A percentile compares a stretch with the other conserved stretches of the same genome.
phyloP scores from a whole-genome alignment of 805 yeast species.

The Suhomyces prunicola region DNA sequence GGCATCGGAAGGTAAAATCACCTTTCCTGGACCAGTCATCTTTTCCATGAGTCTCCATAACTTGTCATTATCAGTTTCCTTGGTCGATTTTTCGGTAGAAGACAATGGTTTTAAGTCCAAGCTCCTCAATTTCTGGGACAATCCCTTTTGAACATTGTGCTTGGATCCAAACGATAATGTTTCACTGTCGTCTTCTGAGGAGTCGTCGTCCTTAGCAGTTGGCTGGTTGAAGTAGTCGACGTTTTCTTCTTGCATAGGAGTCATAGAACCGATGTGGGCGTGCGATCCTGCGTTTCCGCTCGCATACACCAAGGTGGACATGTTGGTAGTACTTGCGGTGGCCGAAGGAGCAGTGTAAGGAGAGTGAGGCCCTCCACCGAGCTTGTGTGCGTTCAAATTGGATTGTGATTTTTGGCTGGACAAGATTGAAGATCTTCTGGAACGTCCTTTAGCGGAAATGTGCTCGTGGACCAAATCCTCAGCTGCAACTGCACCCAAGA shows the following conservation, averaged over 20 bases:
- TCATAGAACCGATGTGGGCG: constrained; percentile 30
- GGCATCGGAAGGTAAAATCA: constrained; percentile 61
- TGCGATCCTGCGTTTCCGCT: constrained; percentile 25
- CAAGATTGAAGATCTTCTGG: constrained; percentile 34
- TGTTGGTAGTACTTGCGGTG: constrained; percentile 63
- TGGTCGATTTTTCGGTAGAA: constrained; percentile 16
- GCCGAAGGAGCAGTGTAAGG: constrained; percentile 82
- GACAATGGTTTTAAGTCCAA: constrained; percentile 41
- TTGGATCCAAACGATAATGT: constrained; percentile 61
- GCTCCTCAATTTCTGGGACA: constrained; percentile 42
- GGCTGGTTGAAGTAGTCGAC: constrained; percentile 40
- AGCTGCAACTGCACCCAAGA: constrained; percentile 93
- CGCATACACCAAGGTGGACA: constrained; percentile 47
- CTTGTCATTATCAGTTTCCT: constrained; percentile 45
- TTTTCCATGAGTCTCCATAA: constrained; percentile 86
- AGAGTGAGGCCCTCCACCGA: constrained; percentile 42
- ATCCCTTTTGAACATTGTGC: constrained; percentile 51
- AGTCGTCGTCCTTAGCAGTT: constrained; percentile 13
- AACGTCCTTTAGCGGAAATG: constrained; percentile 28
- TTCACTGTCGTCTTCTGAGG: constrained; percentile 46
- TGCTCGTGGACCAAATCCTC: constrained; percentile 51
- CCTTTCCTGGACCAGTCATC: constrained; percentile 80
- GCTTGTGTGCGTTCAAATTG: constrained; percentile 18
- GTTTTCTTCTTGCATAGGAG: constrained; percentile 39
- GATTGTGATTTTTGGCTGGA: constrained; percentile 28